Evolutionary conservation across 83 land plant species (phyloP).

Genomic region (Diphasiastrum complanatum): DNA sequence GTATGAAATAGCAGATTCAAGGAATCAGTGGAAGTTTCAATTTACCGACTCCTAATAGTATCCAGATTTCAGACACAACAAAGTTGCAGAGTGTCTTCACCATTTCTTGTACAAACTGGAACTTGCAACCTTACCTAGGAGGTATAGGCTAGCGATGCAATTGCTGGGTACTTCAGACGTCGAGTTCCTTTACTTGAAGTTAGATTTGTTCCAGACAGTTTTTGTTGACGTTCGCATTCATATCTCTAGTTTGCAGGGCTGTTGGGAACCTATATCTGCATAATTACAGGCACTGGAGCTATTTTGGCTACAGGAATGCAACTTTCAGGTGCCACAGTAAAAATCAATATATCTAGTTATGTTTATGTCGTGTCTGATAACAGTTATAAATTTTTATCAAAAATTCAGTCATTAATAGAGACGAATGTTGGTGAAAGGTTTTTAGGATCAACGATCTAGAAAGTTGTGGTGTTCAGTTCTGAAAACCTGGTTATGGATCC

Average conservation of each 20-base stretch:
- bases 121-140: too few species aligned
- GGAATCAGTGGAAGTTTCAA: not conserved
- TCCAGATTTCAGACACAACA: not conserved
- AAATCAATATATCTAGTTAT: not conserved
- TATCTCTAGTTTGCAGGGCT: constrained; percentile 56
- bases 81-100: not conserved
- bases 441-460: constrained; percentile 2
- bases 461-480: too few species aligned
- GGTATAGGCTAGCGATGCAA: too few species aligned
- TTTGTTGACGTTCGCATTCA: constrained; percentile 25
- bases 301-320: constrained; percentile 72
- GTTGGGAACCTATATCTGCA: constrained; percentile 59
- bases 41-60: not conserved
- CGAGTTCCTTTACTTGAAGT: not conserved
- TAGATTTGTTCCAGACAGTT: not conserved
- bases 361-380: not conserved
- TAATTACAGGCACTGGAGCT: constrained; percentile 81
- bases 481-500: too few species aligned
- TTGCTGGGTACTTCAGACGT: not conserved
- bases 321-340: constrained; percentile 67
- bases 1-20: constrained; percentile 2
- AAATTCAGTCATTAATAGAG: not conserved
- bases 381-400: not conserved
- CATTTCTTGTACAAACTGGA: too few species aligned
- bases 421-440: not conserved